phyloP scores from a whole-genome alignment of 192 early-diverging fungal species.

The Entomortierella chlamydospora region DNA sequence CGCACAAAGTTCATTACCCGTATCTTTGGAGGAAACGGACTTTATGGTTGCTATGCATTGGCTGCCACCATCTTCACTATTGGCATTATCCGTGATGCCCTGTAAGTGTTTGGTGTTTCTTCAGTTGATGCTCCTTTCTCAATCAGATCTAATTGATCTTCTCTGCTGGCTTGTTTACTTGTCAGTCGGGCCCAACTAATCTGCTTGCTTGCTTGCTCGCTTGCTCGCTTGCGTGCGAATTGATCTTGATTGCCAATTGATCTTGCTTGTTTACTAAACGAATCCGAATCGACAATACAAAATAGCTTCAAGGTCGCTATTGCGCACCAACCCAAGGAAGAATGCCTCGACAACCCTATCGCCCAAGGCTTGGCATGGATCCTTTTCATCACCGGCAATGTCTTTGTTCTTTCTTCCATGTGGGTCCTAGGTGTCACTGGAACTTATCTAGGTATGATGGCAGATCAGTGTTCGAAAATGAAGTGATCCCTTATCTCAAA shows the following conservation, averaged over 20 bases:
- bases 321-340: constrained; percentile 70
- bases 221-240: too few species aligned
- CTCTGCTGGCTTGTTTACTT: too few species aligned
- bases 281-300: too few species aligned
- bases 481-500: too few species aligned
- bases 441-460: constrained; percentile 82
- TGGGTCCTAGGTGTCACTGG: constrained; percentile 89
- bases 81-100: constrained; percentile 83
- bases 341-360: constrained; percentile 57
- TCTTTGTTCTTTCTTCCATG: constrained; percentile 87
- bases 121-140: too few species aligned
- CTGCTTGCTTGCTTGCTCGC: too few species aligned
- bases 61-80: constrained; percentile 84
- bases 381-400: constrained; percentile 72
- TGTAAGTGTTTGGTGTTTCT: constrained; percentile 53
- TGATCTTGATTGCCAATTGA: too few species aligned
- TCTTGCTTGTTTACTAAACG: too few species aligned
- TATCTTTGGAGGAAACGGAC: constrained; percentile 74
- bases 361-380: constrained; percentile 62
- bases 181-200: too few species aligned
- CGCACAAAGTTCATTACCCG: constrained; percentile 75
- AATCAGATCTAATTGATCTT: too few species aligned
- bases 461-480: too few species aligned
- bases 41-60: constrained; percentile 84
- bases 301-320: constrained; percentile 82